Evolutionary conservation across 1,284 basidiomycete genomes (phyloP).

Genomic region (Apiotrichum akiyoshidainum): DNA sequence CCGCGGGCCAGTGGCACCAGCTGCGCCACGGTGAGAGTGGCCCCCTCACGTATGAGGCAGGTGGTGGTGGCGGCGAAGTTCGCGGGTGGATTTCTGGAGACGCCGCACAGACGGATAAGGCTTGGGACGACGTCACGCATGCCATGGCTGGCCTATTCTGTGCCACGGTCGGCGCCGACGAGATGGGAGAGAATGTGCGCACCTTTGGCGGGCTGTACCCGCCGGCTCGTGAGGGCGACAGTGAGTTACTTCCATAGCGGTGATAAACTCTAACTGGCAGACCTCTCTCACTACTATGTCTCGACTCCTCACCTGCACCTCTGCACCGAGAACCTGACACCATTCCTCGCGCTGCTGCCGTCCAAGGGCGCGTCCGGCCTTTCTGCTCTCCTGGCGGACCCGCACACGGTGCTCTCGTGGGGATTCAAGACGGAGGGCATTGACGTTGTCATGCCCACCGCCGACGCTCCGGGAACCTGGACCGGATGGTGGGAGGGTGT

Average conservation of each 20-base stretch:
- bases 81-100: constrained; percentile 70
- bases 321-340: constrained; percentile 95
- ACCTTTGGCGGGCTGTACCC: constrained; percentile 57
- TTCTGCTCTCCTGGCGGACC: constrained; percentile 79
- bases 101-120: constrained; percentile 56
- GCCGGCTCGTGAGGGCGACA: constrained; percentile 42
- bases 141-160: constrained; percentile 91
- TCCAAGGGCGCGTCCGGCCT: constrained; percentile 89
- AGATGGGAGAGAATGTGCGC: constrained; percentile 56
- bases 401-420: constrained; percentile 81
- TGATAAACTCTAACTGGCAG: constrained; percentile 13
- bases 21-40: constrained; percentile 67
- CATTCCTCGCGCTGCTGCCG: constrained; percentile 89
- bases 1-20: constrained; percentile 88
- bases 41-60: constrained; percentile 62
- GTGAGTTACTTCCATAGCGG: constrained; percentile 8
- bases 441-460: constrained; percentile 43
- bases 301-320: constrained; percentile 72
- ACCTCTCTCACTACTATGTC: constrained; percentile 50
- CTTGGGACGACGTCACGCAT: constrained; percentile 82
- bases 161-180: constrained; percentile 63
- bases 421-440: constrained; percentile 59
- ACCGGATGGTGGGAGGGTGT: constrained; percentile 76
- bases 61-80: constrained; percentile 80
- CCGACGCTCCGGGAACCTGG: constrained; percentile 53